phyloP scores from a whole-genome alignment of 2,329 filamentous ascomycete species.

The Diaporthe ampelina region DNA sequence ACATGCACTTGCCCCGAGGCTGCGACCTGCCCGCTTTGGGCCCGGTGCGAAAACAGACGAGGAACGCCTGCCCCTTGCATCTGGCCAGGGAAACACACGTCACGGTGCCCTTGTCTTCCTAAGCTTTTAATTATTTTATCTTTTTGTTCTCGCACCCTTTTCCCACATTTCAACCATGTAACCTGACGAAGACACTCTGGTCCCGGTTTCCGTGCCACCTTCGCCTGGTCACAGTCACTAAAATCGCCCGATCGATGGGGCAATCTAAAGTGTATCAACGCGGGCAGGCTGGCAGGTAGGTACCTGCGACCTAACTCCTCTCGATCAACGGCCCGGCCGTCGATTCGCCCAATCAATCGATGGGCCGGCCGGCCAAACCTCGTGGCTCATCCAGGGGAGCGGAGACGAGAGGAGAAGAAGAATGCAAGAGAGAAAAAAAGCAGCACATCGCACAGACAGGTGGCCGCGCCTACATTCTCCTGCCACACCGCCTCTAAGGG shows the following conservation, averaged over 20 bases:
- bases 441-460: constrained; percentile 23
- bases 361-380: constrained; percentile 4
- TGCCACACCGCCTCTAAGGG: constrained; percentile 19
- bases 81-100: not conserved
- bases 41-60: not conserved
- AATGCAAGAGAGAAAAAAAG: constrained; percentile 10
- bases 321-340: constrained; percentile 21
- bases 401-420: constrained; percentile 24
- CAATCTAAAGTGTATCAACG: not conserved
- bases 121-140: not conserved
- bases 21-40: constrained; percentile 8
- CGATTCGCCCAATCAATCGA: not conserved
- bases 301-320: not conserved
- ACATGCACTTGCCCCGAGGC: not conserved
- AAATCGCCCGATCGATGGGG: constrained; percentile 26
- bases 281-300: not conserved
- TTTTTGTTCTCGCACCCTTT: not conserved
- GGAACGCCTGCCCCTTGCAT: not conserved
- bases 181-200: constrained; percentile 18
- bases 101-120: constrained; percentile 1
- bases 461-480: constrained; percentile 1
- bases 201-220: not conserved
- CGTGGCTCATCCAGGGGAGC: constrained; percentile 26
- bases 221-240: constrained; percentile 6
- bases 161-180: constrained; percentile 3